phyloP scores from a whole-genome alignment of 768 basidiomycete species.

The Kwoniella europaea region DNA sequence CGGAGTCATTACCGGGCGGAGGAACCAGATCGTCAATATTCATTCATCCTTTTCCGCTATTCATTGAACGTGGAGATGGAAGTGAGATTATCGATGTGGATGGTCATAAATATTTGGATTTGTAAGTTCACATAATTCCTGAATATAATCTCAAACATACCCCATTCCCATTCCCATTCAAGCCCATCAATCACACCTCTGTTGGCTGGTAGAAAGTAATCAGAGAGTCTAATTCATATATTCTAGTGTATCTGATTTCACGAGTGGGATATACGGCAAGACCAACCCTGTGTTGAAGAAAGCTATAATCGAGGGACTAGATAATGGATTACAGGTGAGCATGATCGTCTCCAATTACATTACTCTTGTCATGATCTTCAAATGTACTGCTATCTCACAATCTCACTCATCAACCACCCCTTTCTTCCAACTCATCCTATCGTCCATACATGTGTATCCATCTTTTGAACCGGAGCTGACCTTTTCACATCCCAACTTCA shows the following conservation, averaged over 20 bases:
- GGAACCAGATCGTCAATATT: constrained; percentile 28
- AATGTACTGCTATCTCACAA: neutral
- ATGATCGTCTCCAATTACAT: neutral
- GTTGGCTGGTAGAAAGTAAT: too few species aligned
- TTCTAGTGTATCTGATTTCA: constrained; percentile 27
- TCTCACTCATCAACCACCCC: neutral
- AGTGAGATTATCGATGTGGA: constrained; percentile 26
- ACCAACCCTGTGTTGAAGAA: constrained; percentile 24
- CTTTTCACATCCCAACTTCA: neutral
- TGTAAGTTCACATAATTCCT: constrained; percentile 14
- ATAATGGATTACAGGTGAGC: constrained; percentile 33
- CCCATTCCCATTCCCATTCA: too few species aligned
- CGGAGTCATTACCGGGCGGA: constrained; percentile 18
- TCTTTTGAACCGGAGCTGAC: neutral
- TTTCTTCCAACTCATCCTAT: neutral
- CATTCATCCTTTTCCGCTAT: constrained; percentile 32
- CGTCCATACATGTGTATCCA: too few species aligned
- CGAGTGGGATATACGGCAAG: constrained; percentile 36
- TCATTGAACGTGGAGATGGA: constrained; percentile 25
- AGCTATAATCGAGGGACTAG: constrained; percentile 28
- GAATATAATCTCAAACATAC: too few species aligned
- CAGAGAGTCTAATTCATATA: too few species aligned
- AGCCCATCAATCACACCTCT: too few species aligned
- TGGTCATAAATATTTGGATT: constrained; percentile 33
- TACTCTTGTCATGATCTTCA: too few species aligned